Evolutionary conservation across 495 filamentous ascomycete genomes (phyloP).

Genomic region (Penicillium crystallinum): DNA sequence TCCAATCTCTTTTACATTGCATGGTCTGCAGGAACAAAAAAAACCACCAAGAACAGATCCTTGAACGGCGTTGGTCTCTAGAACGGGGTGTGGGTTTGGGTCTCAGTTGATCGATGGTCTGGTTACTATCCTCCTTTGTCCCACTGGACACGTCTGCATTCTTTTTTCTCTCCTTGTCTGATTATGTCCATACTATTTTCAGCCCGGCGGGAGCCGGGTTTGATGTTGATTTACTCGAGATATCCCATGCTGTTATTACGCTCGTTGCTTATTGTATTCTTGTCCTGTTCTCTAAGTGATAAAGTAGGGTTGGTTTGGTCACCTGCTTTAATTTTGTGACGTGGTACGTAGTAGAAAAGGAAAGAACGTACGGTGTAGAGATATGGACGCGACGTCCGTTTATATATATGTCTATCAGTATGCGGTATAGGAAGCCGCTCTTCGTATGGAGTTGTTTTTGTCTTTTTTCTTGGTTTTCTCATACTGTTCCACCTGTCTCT

Average conservation of each 20-base stretch:
- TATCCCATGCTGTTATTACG: conserved; percentile 27
- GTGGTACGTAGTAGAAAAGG: no score
- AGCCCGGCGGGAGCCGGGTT: not conserved
- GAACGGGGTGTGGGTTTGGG: not conserved
- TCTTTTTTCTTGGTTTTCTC: no score
- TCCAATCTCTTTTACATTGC: not conserved
- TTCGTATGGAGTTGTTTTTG: no score
- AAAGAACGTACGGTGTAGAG: no score
- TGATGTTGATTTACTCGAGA: conserved; percentile 22
- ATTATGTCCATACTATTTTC: conserved; percentile 1
- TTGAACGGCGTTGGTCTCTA: conserved; percentile 2
- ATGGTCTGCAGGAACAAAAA: not conserved
- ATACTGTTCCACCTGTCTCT: no score
- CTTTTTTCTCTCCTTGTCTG: conserved; percentile 9
- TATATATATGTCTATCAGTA: no score
- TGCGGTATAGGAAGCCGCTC: no score
- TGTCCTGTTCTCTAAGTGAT: no score
- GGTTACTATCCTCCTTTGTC: conserved; percentile 2
- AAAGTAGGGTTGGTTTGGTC: no score
- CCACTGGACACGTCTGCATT: not conserved
- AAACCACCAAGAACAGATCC: not conserved
- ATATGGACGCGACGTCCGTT: no score
- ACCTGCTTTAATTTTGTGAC: no score
- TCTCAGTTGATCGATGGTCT: not conserved
- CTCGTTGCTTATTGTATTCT: not conserved